Evolutionary conservation across 768 basidiomycete species (phyloP), one percentile per base, ranked within the genome.

Genomic region (Ramaria sp.): DNA sequence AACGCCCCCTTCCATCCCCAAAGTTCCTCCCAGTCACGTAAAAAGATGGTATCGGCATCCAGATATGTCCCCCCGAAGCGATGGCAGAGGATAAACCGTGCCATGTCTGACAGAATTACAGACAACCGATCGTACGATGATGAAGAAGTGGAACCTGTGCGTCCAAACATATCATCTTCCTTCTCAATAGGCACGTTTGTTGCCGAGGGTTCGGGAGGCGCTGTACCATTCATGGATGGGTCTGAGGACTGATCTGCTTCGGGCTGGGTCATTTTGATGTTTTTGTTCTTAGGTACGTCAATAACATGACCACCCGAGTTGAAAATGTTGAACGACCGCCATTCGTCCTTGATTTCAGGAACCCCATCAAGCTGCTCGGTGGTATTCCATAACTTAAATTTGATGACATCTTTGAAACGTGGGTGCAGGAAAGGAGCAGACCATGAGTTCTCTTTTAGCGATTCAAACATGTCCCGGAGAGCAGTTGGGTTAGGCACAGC

Each of bases 361-460:
- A 95, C 74, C 34, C 87, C 87, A 61, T 98, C 95, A 47, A 98
- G 73, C 63, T 97, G 94, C 61, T 95, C 94, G 0, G 94, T 97
- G 30, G 95, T 97, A 66, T 98, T 98, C 95, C 95, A 99, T 60
- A 97, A 75, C 66, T 87, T 91, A 75, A 99, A 99, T 66, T 88
- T 82, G 65, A 99, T 85, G 41, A 91, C 79, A 57, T 92, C 88
- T 62, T 85, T 82, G 74, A 98, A 98, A 44, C 92, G 78, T 10
- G 81, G 84, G 66, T 98, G 91, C 28, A 99, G 72, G 75, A 99
- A 94, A 1, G 95, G 94, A 0, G 91, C 82, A 1, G 91, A 85
- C 95, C 95, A 99, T 0, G 93, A 90, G 64, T 88, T 98, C 13
- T 75, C 69, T 64, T 81, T 83, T 37, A 98, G 78, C 61, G 82